Evolutionary conservation across 305 asterid genomes (phyloP), one percentile per base, ranked within the genome.

Genomic region (Petunia hybrid): DNA sequence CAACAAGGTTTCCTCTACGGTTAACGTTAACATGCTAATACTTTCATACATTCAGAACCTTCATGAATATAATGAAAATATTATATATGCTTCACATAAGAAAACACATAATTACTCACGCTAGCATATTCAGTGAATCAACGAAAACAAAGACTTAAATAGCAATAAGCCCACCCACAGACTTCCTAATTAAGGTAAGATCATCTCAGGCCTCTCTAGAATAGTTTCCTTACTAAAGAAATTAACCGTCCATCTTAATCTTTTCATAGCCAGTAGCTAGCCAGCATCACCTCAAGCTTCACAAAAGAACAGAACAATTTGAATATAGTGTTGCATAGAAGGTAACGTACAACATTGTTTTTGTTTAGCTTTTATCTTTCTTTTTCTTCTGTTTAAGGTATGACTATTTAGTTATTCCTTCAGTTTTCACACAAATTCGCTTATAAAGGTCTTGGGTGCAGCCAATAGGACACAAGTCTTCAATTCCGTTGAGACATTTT

Each of bases 161-260:
- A 10, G 14, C 35, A 13, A 14, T 67, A 67, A 67, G 53, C 13
- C 74, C 74, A 45, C 76, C 22, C 76, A 43, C 9, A 69, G 76
- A 69, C 76, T 22, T 45, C 59, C 76, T 69, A 69, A 69, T 43
- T 22, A 69, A 16, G 22, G 59, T 43, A 69, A 1, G 43, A 69
- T 45, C 14, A 45, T 22, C 22, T 69, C 31, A 14, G 8, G 4
- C 55, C 55, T 69, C 76, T 45, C 76, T 46, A 8, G 76, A 69
- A 45, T 69, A 69, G 42, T 45, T 45, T 22, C 60, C 41, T 70
- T 68, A 16, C 40, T 16, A 46, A 70, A 22, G 77, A 10, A 67
- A 35, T 13, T 16, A 55, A 68, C 16, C 45, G n/a, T 16, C 76
- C 76, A 42, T 68, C 56, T 43, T 38, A 69, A 70, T 70, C 77